Conservation (phyloP, 2,329 filamentous ascomycete genomes). For the Magnaporthales sp. region DNA sequence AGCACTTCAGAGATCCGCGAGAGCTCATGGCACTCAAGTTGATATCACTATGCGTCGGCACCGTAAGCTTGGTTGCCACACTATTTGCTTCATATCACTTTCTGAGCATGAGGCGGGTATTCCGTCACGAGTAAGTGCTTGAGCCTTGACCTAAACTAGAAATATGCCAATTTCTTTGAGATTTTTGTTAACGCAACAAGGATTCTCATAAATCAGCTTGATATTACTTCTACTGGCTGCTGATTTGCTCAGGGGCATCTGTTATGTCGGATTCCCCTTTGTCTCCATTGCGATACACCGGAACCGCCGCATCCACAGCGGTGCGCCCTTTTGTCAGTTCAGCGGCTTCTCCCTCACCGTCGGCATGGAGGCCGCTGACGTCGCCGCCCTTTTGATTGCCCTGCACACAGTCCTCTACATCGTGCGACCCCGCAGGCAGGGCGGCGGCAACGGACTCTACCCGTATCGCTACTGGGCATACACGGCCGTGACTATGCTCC, state of each 20-base stretch:
- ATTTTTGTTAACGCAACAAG: neutral
- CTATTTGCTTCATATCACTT: constrained; percentile 62
- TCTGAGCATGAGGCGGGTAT: constrained; percentile 61
- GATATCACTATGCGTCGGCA: constrained; percentile 32
- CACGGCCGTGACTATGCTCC: constrained; percentile 44
- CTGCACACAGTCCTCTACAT: constrained; percentile 66
- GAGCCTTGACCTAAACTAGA: neutral
- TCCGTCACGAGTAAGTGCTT: constrained; percentile 58
- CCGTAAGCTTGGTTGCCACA: constrained; percentile 47
- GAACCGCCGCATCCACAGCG: constrained; percentile 37
- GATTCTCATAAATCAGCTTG: constrained; percentile 37
- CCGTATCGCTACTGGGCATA: constrained; percentile 56
- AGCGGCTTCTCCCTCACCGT: constrained; percentile 60
- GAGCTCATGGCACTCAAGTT: neutral
- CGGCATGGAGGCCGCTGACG: constrained; percentile 62
- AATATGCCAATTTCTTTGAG: neutral
- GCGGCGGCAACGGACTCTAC: constrained; percentile 57
- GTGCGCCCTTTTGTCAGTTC: constrained; percentile 54
- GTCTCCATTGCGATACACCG: constrained; percentile 37
- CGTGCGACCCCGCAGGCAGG: constrained; percentile 41
- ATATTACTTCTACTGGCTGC: constrained; percentile 67
- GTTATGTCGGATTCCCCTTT: constrained; percentile 57
- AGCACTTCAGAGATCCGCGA: neutral
- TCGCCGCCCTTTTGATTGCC: constrained; percentile 64
- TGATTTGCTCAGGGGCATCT: constrained; percentile 62